A percentile compares a stretch with the other conserved stretches of the same genome.
These are phyloP conservation scores for Pythium dissimile DNA, from an alignment of 352 stramenopile genomes.

Conservation along the genomic window DNA sequence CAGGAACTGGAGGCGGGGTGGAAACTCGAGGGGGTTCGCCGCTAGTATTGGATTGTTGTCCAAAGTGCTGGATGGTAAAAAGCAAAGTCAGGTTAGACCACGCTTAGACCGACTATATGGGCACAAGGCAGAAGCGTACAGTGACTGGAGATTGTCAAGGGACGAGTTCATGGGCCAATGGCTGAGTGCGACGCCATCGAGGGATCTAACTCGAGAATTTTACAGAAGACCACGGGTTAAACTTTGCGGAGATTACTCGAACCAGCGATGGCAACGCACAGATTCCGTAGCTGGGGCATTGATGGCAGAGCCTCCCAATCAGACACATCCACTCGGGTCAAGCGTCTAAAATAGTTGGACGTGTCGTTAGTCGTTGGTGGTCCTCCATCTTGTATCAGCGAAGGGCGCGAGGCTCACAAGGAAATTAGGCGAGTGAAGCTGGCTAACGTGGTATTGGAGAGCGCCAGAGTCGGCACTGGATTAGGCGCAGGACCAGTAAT, in stretches of 20 bases:
- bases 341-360: not conserved
- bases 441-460: not conserved
- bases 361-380: not conserved
- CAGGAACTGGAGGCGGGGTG: no score
- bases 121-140: slow-evolving; percentile 1
- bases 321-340: slow-evolving; percentile 2
- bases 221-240: not conserved
- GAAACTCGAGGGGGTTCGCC: no score
- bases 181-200: not conserved
- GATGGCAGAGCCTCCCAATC: slow-evolving; percentile 6
- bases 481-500: not conserved
- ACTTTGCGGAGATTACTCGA: no score
- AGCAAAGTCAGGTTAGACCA: not conserved
- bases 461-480: not conserved
- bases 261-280: slow-evolving; percentile 3
- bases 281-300: slow-evolving; percentile 12
- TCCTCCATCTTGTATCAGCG: not conserved
- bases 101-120: not conserved
- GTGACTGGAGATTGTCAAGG: not conserved
- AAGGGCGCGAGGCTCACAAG: not conserved
- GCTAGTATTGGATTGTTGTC: no score
- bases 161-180: not conserved
- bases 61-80: slow-evolving; percentile 8
- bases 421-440: not conserved
- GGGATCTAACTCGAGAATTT: slow-evolving; percentile 1